A percentile compares a stretch with the other conserved stretches of the same genome.
phyloP scores from a whole-genome alignment of 306 rosid species.

The Cicer bijugum region DNA sequence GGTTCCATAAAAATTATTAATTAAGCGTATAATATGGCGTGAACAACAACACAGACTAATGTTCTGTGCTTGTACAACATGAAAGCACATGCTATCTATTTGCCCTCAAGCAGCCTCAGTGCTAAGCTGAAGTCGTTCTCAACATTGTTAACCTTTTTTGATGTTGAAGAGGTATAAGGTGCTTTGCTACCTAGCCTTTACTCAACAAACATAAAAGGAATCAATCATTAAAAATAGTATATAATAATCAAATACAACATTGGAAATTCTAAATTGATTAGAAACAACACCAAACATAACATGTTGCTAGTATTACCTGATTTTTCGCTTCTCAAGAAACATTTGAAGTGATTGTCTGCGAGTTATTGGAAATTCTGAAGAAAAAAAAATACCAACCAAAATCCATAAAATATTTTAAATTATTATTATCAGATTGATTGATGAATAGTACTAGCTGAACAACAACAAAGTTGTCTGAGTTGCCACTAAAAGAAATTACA shows the following conservation, averaged over 20 bases:
- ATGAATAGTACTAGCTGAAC: background rate
- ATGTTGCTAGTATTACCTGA: slow-evolving; percentile 51
- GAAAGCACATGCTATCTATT: background rate
- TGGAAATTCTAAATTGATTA: slow-evolving; percentile 29
- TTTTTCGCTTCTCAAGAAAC: slow-evolving; percentile 76
- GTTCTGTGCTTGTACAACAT: background rate
- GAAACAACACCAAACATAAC: slow-evolving; percentile 3
- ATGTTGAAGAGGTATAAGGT: slow-evolving; percentile 55
- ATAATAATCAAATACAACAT: background rate
- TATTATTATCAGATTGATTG: background rate
- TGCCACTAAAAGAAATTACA: too few species aligned
- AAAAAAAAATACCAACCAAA: slow-evolving; percentile 38
- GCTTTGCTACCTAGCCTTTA: slow-evolving; percentile 60
- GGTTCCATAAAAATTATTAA: background rate
- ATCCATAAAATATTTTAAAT: slow-evolving; percentile 17
- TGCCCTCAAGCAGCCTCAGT: background rate
- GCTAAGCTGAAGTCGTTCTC: slow-evolving; percentile 20
- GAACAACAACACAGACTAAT: background rate
- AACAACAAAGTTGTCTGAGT: background rate
- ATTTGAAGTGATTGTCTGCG: slow-evolving; percentile 80
- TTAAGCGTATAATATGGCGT: background rate
- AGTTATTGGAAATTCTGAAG: slow-evolving; percentile 79
- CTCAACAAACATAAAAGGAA: slow-evolving; percentile 33
- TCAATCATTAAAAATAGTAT: background rate
- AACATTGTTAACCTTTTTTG: slow-evolving; percentile 34